Conservation (phyloP, 495 filamentous ascomycete genomes). For the Neurospora africana region DNA sequence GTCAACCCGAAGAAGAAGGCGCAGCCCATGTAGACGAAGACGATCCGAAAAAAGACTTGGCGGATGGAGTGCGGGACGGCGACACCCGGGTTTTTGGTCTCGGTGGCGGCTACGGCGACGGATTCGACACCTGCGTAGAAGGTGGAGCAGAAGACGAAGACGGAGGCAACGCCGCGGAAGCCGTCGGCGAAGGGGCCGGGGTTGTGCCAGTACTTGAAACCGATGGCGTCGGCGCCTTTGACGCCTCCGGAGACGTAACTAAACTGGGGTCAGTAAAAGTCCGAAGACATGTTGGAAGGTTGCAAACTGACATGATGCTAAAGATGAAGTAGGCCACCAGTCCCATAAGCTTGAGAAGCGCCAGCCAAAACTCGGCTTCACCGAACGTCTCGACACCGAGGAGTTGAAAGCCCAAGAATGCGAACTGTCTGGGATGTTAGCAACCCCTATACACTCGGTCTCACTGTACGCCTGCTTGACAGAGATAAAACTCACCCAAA, state of each 20-base stretch:
- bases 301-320: constrained; percentile 41
- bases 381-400: constrained; percentile 44
- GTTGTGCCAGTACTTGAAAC: constrained; percentile 58
- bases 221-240: constrained; percentile 35
- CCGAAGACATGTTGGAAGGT: not conserved
- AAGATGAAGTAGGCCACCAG: constrained; percentile 60
- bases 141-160: constrained; percentile 56
- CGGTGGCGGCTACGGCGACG: constrained; percentile 63
- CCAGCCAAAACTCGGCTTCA: constrained; percentile 56
- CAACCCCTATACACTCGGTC: not conserved
- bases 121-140: constrained; percentile 69
- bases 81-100: constrained; percentile 60
- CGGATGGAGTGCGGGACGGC: constrained; percentile 63
- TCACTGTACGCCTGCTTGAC: not conserved
- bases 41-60: constrained; percentile 65
- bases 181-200: constrained; percentile 58
- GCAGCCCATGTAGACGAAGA: constrained; percentile 63
- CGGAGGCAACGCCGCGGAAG: constrained; percentile 50
- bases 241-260: constrained; percentile 41
- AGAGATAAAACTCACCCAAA: constrained; percentile 42
- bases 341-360: constrained; percentile 55
- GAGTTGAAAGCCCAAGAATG: constrained; percentile 36
- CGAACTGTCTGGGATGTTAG: constrained; percentile 22
- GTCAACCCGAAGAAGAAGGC: constrained; percentile 62
- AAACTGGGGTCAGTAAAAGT: not conserved